These are phyloP conservation scores for Echium plantagineum DNA, from an alignment of 257 asterid species.

Conservation along the genomic window DNA sequence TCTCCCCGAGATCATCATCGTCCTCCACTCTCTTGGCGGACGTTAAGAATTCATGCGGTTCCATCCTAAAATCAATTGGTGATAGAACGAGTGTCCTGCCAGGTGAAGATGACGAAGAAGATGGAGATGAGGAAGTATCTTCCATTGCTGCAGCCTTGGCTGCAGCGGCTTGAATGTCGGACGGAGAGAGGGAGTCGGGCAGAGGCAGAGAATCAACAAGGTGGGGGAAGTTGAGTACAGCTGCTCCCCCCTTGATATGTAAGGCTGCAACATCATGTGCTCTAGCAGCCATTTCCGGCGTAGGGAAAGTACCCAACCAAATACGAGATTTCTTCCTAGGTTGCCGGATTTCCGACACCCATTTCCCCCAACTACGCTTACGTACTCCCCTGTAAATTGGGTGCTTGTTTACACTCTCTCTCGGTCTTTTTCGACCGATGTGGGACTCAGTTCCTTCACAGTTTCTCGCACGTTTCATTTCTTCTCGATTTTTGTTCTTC, in stretches of 20 bases:
- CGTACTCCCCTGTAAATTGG: slow-evolving; percentile 25
- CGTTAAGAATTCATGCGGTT: background rate
- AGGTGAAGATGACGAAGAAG: too few relatives aligned
- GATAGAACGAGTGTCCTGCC: too few relatives aligned
- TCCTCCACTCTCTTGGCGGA: background rate
- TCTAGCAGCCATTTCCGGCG: slow-evolving; percentile 27
- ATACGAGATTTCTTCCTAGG: slow-evolving; percentile 22
- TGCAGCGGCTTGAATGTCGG: slow-evolving; percentile 22
- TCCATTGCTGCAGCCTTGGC: slow-evolving; percentile 30
- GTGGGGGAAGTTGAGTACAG: slow-evolving; percentile 22
- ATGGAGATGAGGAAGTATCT: background rate
- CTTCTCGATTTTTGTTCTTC: background rate
- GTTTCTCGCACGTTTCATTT: background rate
- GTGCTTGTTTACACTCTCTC: slow-evolving; percentile 13
- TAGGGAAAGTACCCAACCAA: slow-evolving; percentile 23
- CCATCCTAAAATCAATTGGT: too few relatives aligned
- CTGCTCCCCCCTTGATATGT: slow-evolving; percentile 17
- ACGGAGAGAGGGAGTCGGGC: slow-evolving; percentile 19
- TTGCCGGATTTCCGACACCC: slow-evolving; percentile 28
- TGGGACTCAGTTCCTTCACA: too few relatives aligned
- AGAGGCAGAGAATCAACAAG: slow-evolving; percentile 15
- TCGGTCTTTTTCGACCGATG: slow-evolving; percentile 3
- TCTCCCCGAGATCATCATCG: slow-evolving; percentile 66
- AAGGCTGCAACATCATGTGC: slow-evolving; percentile 27
- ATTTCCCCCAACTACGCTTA: slow-evolving; percentile 27